Conservation (phyloP, 1,284 basidiomycete genomes). For the Cutaneotrichosporon cutaneum region DNA sequence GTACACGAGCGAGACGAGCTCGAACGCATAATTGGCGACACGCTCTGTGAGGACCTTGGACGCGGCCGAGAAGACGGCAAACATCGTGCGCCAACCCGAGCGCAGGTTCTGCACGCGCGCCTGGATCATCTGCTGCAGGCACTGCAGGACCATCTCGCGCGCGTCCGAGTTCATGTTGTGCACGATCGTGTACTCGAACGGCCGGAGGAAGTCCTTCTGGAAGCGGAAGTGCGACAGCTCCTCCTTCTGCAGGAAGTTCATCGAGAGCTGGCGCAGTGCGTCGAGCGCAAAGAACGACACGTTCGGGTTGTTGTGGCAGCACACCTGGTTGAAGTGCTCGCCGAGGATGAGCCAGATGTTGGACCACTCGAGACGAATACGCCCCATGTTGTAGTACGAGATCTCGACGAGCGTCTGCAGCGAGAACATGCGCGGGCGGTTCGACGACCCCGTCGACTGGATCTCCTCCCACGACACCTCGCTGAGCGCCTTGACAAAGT, state of each 20-base stretch:
- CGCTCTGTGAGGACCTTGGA: constrained; percentile 95
- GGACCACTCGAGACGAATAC: constrained; percentile 98
- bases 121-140: constrained; percentile 98
- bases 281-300: constrained; percentile 97
- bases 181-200: constrained; percentile 97
- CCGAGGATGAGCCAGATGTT: constrained; percentile 97
- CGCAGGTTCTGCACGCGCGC: constrained; percentile 91
- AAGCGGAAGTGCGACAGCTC: constrained; percentile 98
- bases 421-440: constrained; percentile 93
- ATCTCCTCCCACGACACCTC: constrained; percentile 99
- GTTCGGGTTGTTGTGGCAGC: constrained; percentile 95
- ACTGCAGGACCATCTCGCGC: constrained; percentile 97
- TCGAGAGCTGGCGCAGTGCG: constrained; percentile 94
- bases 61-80: constrained; percentile 94
- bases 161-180: constrained; percentile 94
- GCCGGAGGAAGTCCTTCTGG: constrained; percentile 98
- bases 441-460: constrained; percentile 89
- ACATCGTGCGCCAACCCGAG: constrained; percentile 99
- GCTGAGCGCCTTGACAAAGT: constrained; percentile 94
- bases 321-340: constrained; percentile 99
- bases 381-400: constrained; percentile 99
- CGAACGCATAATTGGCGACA: constrained; percentile 90
- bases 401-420: constrained; percentile 99
- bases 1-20: constrained; percentile 90
- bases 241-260: constrained; percentile 98